phyloP scores from a whole-genome alignment of 2,329 filamentous ascomycete genomes.

The Sporothrix phasma region DNA sequence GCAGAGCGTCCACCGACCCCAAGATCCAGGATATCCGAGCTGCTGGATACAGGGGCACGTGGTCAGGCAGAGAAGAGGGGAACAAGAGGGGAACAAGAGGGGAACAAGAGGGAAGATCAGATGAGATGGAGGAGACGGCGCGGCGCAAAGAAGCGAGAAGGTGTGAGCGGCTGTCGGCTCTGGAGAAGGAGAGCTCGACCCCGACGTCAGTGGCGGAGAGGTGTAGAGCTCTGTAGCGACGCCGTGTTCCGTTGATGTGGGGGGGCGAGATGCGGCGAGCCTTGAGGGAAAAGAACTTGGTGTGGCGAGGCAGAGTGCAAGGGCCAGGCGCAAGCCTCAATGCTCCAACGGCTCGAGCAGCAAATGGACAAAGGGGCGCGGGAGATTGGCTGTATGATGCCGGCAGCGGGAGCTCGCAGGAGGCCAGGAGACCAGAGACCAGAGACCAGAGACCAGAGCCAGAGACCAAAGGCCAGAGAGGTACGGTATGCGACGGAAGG shows the following conservation, averaged over 20 bases:
- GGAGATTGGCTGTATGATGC: background rate
- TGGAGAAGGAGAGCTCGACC: background rate
- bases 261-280: background rate
- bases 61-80: background rate
- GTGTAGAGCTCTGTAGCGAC: background rate
- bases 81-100: background rate
- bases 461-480: background rate
- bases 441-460: background rate
- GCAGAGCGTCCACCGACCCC: background rate
- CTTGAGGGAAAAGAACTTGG: background rate
- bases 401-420: constrained; percentile 1
- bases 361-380: background rate
- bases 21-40: background rate
- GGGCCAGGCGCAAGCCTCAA: background rate
- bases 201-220: background rate
- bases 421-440: background rate
- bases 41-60: constrained; percentile 3
- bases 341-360: too few relatives aligned
- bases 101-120: too few relatives aligned
- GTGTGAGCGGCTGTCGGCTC: background rate
- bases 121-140: background rate
- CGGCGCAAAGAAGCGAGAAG: background rate
- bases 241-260: background rate
- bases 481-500: background rate
- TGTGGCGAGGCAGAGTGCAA: background rate